phyloP scores from a whole-genome alignment of 441 rosid species.

The Euphorbia schlechtendalii region DNA sequence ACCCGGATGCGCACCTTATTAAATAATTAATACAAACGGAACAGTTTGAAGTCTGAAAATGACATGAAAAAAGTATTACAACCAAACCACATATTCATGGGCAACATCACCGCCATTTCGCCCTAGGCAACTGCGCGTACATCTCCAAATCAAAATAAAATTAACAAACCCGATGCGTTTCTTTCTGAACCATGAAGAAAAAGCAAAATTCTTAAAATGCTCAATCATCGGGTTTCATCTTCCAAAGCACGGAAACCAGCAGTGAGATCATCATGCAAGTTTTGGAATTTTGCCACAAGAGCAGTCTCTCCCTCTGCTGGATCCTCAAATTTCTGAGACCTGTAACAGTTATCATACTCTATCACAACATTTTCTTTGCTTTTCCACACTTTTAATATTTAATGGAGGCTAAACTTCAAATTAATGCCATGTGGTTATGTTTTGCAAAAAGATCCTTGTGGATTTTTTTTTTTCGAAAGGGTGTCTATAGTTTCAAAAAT shows the following conservation, averaged over 20 bases:
- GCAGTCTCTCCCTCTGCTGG: conserved; percentile 96
- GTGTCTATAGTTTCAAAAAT: too few species aligned
- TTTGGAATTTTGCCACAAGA: conserved; percentile 77
- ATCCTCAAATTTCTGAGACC: conserved; percentile 99
- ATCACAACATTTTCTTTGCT: neutral
- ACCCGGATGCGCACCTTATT: conserved; percentile 24
- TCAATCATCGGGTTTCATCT: conserved; percentile 81
- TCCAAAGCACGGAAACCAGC: conserved; percentile 96
- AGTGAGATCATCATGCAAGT: conserved; percentile 82
- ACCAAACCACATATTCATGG: too few species aligned
- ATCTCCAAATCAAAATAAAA: conserved; percentile 6
- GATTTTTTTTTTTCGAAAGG: too few species aligned
- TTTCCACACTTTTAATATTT: too few species aligned
- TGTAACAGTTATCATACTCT: conserved; percentile 22
- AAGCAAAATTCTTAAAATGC: conserved; percentile 8
- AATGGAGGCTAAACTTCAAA: neutral
- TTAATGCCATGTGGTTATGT: neutral
- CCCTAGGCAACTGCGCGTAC: neutral
- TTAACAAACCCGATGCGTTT: conserved; percentile 4
- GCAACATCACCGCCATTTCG: neutral
- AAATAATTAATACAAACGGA: conserved; percentile 23
- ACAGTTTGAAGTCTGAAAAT: conserved; percentile 4
- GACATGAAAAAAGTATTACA: too few species aligned
- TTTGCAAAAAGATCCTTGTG: too few species aligned
- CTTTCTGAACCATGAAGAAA: conserved; percentile 6